Base-by-base conservation (phyloP, 2,329 filamentous ascomycete species). In the Xenosphaeropsis pyriputrescens region DNA sequence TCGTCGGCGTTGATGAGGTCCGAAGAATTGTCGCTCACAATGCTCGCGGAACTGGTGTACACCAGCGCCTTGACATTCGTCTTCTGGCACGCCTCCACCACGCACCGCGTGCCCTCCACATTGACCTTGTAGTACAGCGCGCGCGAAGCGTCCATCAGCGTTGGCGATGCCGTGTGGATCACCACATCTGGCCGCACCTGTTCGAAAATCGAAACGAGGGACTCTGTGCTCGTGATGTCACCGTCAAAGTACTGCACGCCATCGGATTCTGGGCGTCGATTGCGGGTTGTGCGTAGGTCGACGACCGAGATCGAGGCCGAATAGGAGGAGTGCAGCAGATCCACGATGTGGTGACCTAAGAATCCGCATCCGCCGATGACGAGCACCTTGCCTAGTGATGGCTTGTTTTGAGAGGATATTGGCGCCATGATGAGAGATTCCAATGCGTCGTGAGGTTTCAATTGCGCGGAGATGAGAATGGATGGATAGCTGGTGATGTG, bases 1-100 rank as follows among this genome's bases (percentile, higher is more conserved):
- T 96, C 89, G 57, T 88, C 80, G 46, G 85, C 85, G 56, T 94
- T 88, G 56, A 77, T 70, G 55, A 93, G 70, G 56, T 94, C 83
- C 43, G 64, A 72, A 43, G 69, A 65, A 48, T 88, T 88, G 60
- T 96, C 86, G 54, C 83, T 80, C 45, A 94, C 67, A 43, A 94
- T 80, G 43, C 85, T 93, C 38, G 84, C 82, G 38, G 82, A 91
- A 57, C 83, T 91, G 14, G 89, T 96, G 61, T 89, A 94, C 34
- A 96, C 84, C 45, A 96, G 75, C 1, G 73, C 83, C 60, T 78
- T 84, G 51, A 89, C 85, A 44, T 72, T 78, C 29, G 71, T 70
- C 47, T 72, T 65, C 52, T 72, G 70, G 49, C 81, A 81, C 13
- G 83, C 84, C 29, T 79, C 73, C 39, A 96, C 64, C 35, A 95